Conservation (phyloP, 768 basidiomycete species). For the Boletus subparvulus region DNA sequence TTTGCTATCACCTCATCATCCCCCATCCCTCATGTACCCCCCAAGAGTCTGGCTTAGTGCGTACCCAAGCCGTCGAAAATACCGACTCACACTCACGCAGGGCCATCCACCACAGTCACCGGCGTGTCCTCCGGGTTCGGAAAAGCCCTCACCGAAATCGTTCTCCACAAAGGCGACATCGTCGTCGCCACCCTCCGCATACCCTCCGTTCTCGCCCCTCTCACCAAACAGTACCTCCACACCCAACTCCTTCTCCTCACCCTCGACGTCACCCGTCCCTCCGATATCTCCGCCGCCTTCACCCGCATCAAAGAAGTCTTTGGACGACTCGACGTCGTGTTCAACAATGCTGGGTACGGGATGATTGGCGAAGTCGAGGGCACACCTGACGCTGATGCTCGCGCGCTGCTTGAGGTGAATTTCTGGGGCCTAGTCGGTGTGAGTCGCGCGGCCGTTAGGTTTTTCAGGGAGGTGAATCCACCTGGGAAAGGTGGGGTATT, state of each 20-base stretch:
- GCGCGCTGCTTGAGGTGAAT: conserved; percentile 35
- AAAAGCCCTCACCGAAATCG: conserved; percentile 29
- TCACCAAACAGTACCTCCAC: conserved; percentile 20
- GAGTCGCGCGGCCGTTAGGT: conserved; percentile 21
- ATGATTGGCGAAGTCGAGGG: conserved; percentile 36
- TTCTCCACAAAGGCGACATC: conserved; percentile 35
- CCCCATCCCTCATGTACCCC: background rate
- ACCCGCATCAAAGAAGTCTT: conserved; percentile 29
- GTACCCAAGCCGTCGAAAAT: background rate
- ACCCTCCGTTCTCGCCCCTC: conserved; percentile 30
- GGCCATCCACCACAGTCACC: conserved; percentile 7
- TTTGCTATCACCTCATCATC: background rate
- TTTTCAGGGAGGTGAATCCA: conserved; percentile 35
- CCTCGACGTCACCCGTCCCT: conserved; percentile 37
- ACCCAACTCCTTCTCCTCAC: conserved; percentile 34
- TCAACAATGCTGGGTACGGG: conserved; percentile 39
- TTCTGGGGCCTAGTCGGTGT: conserved; percentile 22
- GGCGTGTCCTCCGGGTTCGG: background rate
- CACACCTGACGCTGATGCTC: conserved; percentile 29
- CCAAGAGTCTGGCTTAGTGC: conserved; percentile 15
- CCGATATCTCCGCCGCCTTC: conserved; percentile 36
- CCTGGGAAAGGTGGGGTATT: conserved; percentile 4
- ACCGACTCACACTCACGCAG: background rate
- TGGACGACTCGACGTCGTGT: conserved; percentile 42
- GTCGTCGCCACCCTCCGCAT: conserved; percentile 43